Evolutionary conservation across 805 yeast genomes (phyloP).

Genomic region (Cyberlindnera saturnus): DNA sequence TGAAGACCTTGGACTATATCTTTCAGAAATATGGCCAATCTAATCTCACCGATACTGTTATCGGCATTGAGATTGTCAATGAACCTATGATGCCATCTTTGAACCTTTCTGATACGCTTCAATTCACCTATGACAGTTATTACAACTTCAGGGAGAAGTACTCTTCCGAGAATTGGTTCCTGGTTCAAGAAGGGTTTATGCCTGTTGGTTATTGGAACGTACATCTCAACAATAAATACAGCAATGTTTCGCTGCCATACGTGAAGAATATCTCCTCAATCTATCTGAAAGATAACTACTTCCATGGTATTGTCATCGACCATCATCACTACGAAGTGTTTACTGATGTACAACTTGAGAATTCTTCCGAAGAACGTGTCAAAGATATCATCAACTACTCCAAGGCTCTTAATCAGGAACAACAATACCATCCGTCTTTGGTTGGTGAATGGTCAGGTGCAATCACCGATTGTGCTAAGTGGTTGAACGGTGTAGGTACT

Average conservation of each 20-base stretch:
- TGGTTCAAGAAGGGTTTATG: conserved; percentile 64
- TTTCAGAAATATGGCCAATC: conserved; percentile 45
- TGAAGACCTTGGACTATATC: conserved; percentile 43
- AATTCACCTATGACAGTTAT: conserved; percentile 29
- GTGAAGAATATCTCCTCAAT: conserved; percentile 14
- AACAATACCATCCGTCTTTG: conserved; percentile 42
- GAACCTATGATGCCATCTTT: conserved; percentile 61
- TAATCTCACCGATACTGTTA: conserved; percentile 48
- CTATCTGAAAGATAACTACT: conserved; percentile 24
- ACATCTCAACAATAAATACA: conserved; percentile 29
- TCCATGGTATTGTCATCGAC: conserved; percentile 65
- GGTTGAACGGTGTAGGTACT: conserved; percentile 64
- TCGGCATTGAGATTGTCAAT: conserved; percentile 65
- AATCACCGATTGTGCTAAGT: conserved; percentile 61
- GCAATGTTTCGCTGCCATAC: conserved; percentile 25
- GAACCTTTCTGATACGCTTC: conserved; percentile 30
- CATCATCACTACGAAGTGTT: conserved; percentile 93
- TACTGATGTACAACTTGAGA: conserved; percentile 51
- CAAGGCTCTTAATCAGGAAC: conserved; percentile 20
- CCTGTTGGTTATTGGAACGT: conserved; percentile 49
- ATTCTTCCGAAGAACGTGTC: conserved; percentile 28
- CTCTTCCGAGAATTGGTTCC: conserved; percentile 32
- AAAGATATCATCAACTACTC: conserved; percentile 29
- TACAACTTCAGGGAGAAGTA: conserved; percentile 20
- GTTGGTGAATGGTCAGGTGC: conserved; percentile 73